phyloP scores from a whole-genome alignment of 306 rosid genomes.

The Parietaria judaica region DNA sequence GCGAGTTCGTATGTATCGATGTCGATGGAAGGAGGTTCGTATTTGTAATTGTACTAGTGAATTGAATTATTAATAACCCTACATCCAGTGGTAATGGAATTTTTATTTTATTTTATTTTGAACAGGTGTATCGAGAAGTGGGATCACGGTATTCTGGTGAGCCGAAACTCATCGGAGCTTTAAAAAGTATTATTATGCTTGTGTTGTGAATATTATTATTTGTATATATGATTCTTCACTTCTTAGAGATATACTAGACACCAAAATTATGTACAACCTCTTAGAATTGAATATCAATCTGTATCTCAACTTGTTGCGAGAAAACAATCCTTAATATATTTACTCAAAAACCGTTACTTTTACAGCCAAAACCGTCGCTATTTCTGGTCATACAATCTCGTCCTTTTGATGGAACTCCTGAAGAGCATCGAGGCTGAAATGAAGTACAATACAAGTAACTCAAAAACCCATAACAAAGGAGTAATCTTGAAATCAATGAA shows the following conservation, averaged over 20 bases:
- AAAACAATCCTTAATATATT: too few species aligned
- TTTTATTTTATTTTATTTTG: neutral
- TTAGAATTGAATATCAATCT: neutral
- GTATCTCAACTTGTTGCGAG: too few species aligned
- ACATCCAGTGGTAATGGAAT: too few species aligned
- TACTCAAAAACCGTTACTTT: too few species aligned
- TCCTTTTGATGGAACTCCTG: neutral
- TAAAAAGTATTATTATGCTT: constrained; percentile 10
- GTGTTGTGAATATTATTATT: constrained; percentile 1
- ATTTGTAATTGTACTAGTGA: neutral
- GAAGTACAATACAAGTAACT: constrained; percentile 14
- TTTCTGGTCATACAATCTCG: too few species aligned
- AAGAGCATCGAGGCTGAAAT: constrained; percentile 53
- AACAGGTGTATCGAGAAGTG: constrained; percentile 62
- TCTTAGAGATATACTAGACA: too few species aligned
- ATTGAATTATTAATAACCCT: too few species aligned
- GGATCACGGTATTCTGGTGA: constrained; percentile 59
- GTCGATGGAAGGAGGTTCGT: constrained; percentile 67
- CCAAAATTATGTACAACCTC: neutral
- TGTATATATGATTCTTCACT: neutral
- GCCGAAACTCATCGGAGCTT: constrained; percentile 35
- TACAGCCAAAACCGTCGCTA: too few species aligned
- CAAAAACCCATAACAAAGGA: constrained; percentile 8
- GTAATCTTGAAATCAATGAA: neutral
- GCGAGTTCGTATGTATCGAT: constrained; percentile 68